Evolutionary conservation across 192 early-diverging fungal genomes (phyloP).

Genomic region (Podila epicladia): DNA sequence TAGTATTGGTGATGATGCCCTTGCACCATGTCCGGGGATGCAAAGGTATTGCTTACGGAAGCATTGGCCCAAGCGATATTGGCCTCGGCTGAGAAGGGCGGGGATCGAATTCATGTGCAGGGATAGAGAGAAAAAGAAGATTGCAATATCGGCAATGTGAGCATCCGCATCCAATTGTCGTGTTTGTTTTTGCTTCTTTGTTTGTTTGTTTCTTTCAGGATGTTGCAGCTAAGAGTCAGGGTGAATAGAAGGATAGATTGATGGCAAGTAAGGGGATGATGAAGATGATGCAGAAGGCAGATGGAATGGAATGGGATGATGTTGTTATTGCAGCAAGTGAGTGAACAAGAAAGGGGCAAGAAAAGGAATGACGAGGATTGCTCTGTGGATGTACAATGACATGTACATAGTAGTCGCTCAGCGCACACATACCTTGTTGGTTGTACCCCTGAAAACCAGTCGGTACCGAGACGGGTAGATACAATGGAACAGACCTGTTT

Average conservation of each 20-base stretch:
- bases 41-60: neutral
- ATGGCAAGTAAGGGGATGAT: neutral
- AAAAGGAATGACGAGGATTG: no score
- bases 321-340: constrained; percentile 5
- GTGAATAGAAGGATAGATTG: neutral
- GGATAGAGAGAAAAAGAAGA: neutral
- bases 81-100: constrained; percentile 2
- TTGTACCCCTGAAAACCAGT: neutral
- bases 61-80: constrained; percentile 24
- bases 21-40: neutral
- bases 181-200: no score
- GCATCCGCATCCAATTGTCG: neutral
- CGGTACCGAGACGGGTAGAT: no score
- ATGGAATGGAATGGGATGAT: neutral
- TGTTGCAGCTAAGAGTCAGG: no score
- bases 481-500: neutral
- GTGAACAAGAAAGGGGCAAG: no score
- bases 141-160: constrained; percentile 3
- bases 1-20: neutral
- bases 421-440: no score
- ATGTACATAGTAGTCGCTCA: no score
- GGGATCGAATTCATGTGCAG: constrained; percentile 1
- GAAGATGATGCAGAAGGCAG: neutral
- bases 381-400: no score
- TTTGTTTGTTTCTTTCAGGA: no score